Percentiles rank a stretch among this genome's conserved stretches.
These are phyloP conservation scores for Chloris gayana DNA, from an alignment of 176 grass and related monocot species.

Conservation along the genomic window DNA sequence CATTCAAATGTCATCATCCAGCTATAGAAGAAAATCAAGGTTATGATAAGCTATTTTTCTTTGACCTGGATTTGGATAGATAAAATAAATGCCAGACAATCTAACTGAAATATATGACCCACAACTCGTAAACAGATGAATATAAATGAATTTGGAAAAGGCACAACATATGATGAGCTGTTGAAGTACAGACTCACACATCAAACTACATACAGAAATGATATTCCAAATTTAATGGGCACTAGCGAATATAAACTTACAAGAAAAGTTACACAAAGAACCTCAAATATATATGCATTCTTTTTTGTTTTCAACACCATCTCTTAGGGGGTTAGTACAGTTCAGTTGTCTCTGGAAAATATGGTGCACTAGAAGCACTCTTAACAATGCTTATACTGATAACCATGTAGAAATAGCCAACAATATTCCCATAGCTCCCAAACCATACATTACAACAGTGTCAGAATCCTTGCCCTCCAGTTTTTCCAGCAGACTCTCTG, in stretches of 20 bases:
- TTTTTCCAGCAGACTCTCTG: constrained; percentile 55
- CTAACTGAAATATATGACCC: constrained; percentile 5
- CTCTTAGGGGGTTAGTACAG: neutral
- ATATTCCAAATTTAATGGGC: neutral
- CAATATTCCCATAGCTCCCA: constrained; percentile 75
- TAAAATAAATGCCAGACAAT: neutral
- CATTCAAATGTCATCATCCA: neutral
- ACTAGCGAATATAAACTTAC: constrained; percentile 1
- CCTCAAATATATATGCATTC: constrained; percentile 18
- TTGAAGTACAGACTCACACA: neutral
- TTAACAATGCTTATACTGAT: constrained; percentile 57
- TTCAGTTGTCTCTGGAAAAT: constrained; percentile 25
- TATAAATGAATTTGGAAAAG: constrained; percentile 14
- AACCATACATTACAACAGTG: constrained; percentile 67
- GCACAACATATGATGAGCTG: neutral
- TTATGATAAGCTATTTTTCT: neutral
- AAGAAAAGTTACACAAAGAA: constrained; percentile 3
- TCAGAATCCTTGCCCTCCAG: constrained; percentile 68
- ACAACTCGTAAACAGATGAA: constrained; percentile 20
- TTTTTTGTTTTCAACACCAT: constrained; percentile 6
- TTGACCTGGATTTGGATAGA: constrained; percentile 16
- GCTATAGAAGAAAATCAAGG: neutral
- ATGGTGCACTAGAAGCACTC: neutral
- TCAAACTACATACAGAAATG: constrained; percentile 40
- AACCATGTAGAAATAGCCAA: constrained; percentile 81